Evolutionary conservation across 257 asterid genomes (phyloP).

Genomic region (Jacaranda mimosifolia): DNA sequence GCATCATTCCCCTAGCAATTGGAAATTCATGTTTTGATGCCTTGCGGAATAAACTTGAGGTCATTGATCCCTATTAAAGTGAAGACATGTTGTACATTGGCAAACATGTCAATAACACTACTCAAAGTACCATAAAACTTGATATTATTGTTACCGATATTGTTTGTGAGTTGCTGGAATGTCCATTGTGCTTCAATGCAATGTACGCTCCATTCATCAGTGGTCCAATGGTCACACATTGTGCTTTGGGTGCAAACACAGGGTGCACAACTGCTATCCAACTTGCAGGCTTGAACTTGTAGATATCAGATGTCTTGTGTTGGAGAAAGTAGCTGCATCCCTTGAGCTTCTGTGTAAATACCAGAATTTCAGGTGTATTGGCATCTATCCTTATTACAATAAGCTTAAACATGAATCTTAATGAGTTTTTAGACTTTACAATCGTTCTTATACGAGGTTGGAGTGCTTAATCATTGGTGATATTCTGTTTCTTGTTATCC

Average conservation of each 20-base stretch:
- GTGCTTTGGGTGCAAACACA: constrained; percentile 71
- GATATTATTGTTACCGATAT: constrained; percentile 48
- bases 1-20: no score
- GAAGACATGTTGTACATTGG: constrained; percentile 47
- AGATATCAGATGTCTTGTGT: constrained; percentile 66
- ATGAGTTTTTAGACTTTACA: background rate
- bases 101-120: constrained; percentile 43
- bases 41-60: constrained; percentile 45
- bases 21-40: constrained; percentile 49
- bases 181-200: constrained; percentile 59
- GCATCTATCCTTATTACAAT: constrained; percentile 12
- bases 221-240: constrained; percentile 71
- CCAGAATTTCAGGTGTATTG: no score
- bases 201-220: constrained; percentile 62
- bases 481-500: no score
- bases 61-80: constrained; percentile 54
- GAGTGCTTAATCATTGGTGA: no score
- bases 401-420: constrained; percentile 73
- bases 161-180: constrained; percentile 58
- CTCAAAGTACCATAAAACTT: constrained; percentile 50
- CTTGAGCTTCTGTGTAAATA: no score
- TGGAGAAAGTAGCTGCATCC: constrained; percentile 75
- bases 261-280: constrained; percentile 72
- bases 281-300: constrained; percentile 80
- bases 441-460: no score